Evolutionary conservation across 257 asterid genomes (phyloP).

Genomic region (Buddleja alternifolia): DNA sequence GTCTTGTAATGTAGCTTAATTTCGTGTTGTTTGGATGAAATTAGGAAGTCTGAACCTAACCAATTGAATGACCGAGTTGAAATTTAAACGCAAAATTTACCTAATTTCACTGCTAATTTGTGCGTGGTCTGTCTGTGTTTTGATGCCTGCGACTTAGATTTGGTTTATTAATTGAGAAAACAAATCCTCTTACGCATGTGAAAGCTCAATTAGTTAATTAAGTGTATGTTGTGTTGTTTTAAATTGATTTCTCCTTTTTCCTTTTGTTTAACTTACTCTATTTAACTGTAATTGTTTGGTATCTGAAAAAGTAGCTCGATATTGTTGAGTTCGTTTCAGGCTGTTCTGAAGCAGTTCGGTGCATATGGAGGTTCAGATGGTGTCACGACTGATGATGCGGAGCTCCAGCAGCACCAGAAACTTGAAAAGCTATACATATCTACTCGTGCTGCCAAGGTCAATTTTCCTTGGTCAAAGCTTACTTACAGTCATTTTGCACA

Average conservation of each 20-base stretch:
- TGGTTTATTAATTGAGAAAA: not conserved
- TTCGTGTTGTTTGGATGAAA: slow-evolving; percentile 21
- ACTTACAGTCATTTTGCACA: not conserved
- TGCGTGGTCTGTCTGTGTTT: slow-evolving; percentile 15
- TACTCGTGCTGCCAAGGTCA: slow-evolving; percentile 98
- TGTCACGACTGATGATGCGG: slow-evolving; percentile 74
- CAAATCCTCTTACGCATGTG: not conserved
- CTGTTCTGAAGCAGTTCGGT: slow-evolving; percentile 95
- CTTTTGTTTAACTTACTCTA: not conserved
- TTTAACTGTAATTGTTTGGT: slow-evolving; percentile 6
- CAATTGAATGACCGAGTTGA: slow-evolving; percentile 7
- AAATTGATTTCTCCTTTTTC: slow-evolving; percentile 9
- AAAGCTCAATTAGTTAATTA: slow-evolving; percentile 10
- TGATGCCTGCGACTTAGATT: slow-evolving; percentile 23
- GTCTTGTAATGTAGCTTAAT: not conserved
- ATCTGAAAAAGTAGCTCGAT: not conserved
- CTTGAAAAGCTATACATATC: slow-evolving; percentile 94
- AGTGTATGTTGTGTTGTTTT: not conserved
- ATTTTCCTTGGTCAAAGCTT: slow-evolving; percentile 19
- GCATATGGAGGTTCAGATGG: slow-evolving; percentile 88
- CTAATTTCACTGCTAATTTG: slow-evolving; percentile 11
- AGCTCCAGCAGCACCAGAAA: slow-evolving; percentile 92
- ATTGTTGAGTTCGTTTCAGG: slow-evolving; percentile 50
- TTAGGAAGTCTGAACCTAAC: slow-evolving; percentile 1
- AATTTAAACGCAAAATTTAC: slow-evolving; percentile 13